These are phyloP conservation scores for Cyberlindnera americana DNA, from an alignment of 805 yeast species.

Conservation along the genomic window DNA sequence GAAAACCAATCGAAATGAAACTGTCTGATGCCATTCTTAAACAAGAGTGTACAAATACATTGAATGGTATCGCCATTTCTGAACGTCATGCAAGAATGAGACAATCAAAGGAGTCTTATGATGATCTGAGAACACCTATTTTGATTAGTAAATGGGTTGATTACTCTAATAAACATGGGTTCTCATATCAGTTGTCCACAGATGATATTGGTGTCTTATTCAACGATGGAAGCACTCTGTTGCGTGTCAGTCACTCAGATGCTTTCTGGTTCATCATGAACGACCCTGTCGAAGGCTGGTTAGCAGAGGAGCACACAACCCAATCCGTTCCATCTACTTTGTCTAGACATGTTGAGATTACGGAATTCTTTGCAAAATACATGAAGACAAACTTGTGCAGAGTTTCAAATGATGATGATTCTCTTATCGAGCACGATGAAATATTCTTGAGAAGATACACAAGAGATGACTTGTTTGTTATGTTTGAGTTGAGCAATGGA, in stretches of 20 bases:
- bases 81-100: slow-evolving; percentile 43
- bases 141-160: slow-evolving; percentile 97
- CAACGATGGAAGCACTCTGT: slow-evolving; percentile 78
- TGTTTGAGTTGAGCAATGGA: slow-evolving; percentile 93
- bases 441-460: slow-evolving; percentile 81
- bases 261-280: slow-evolving; percentile 62
- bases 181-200: slow-evolving; percentile 86
- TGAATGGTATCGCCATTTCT: slow-evolving; percentile 42
- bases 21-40: slow-evolving; percentile 32
- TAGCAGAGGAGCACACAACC: slow-evolving; percentile 43
- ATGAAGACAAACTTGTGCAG: slow-evolving; percentile 89
- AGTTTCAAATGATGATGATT: slow-evolving; percentile 60
- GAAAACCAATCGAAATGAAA: slow-evolving; percentile 15
- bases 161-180: slow-evolving; percentile 92
- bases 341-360: slow-evolving; percentile 74
- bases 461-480: slow-evolving; percentile 73
- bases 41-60: slow-evolving; percentile 43
- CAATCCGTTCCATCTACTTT: slow-evolving; percentile 43
- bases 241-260: slow-evolving; percentile 62
- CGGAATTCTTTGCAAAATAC: slow-evolving; percentile 84
- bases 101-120: slow-evolving; percentile 12
- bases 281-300: slow-evolving; percentile 50
- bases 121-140: slow-evolving; percentile 46
- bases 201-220: slow-evolving; percentile 89
- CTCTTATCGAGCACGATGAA: slow-evolving; percentile 47